Evolutionary conservation across 2,329 filamentous ascomycete genomes (phyloP), one percentile per base, ranked within the genome.

Genomic region (Sclerotinia trifoliorum): DNA sequence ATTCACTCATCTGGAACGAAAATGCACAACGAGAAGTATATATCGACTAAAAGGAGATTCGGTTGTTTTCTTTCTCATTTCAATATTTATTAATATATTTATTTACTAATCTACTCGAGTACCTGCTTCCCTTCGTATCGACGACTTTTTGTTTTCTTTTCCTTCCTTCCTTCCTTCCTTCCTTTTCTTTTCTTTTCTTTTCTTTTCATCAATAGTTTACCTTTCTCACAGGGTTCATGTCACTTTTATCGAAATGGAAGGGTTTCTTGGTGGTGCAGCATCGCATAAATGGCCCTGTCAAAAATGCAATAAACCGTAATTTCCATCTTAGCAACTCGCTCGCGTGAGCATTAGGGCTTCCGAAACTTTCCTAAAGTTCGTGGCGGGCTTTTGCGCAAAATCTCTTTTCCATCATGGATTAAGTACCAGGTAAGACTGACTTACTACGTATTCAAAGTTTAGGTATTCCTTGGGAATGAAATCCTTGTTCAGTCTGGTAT

Each of bases 241-340:
- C 26, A 19, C 24, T 17, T 17, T 52, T 54, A 29, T 60, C 56
- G 24, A 39, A 46, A 24, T 58, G 8, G n/a, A 17, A 57, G 55
- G 49, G n/a, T 15, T 42, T 24, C n/a, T 15, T 24, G 2, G 13
- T 24, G 8, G 52, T 55, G 26, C 52, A 29, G 57, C 26, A 48
- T 32, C 57, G 42, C 57, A 61, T 61, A 35, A 48, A 61, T 61
- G 11, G 42, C 42, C 42, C 57, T 61, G 57, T 61, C 57, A 48
- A 60, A 42, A 35, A 32, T 61, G 57, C 19, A 60, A 60, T 60
- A 5, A 48, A 48, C 26, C 42, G 57, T 48, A 57, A 65, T 56
- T 48, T 65, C 39, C 42, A 57, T 65, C 21, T 57, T 26, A 49
- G 63, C 32, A 57, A 57, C 52, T 57, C 29, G 39, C 52, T 57